Conservation (phyloP, 2,329 filamentous ascomycete species). For the Purpureocillium takamizusanense region DNA sequence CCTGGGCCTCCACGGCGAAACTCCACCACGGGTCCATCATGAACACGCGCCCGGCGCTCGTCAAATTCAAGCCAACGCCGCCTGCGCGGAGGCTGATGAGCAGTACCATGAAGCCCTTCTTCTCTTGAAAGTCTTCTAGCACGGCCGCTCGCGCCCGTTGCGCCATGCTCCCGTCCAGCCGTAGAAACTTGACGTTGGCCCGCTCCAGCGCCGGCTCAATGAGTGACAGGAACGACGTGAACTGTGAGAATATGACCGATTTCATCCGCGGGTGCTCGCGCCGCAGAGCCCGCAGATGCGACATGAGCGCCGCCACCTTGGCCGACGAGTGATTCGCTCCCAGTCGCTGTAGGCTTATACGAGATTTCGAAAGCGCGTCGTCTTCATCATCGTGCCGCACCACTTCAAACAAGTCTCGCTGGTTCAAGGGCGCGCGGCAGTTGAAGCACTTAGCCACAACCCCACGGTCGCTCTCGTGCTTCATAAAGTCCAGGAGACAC, state of each 20-base stretch:
- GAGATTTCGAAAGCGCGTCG: constrained; percentile 34
- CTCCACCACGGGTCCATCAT: constrained; percentile 99
- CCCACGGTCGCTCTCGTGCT: constrained; percentile 71
- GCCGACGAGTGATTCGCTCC: constrained; percentile 66
- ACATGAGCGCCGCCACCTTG: constrained; percentile 75
- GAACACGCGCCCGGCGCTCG: constrained; percentile 79
- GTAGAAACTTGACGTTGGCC: constrained; percentile 68
- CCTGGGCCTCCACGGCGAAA: constrained; percentile 91
- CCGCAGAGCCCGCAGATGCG: constrained; percentile 61
- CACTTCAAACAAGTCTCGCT: constrained; percentile 85
- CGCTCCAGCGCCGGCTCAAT: constrained; percentile 72
- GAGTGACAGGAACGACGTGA: constrained; percentile 89
- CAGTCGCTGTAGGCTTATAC: constrained; percentile 52
- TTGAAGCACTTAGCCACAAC: constrained; percentile 79
- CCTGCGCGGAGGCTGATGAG: constrained; percentile 82
- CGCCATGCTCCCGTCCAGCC: constrained; percentile 82
- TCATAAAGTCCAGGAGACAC: constrained; percentile 83
- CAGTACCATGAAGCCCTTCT: constrained; percentile 58
- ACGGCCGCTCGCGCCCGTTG: constrained; percentile 79
- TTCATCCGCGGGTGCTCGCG: constrained; percentile 62
- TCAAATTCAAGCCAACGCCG: constrained; percentile 89
- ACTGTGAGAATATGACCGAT: constrained; percentile 92
- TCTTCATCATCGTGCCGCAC: constrained; percentile 63
- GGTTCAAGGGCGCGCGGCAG: constrained; percentile 75
- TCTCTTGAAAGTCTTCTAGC: constrained; percentile 59